Conservation (phyloP, 805 yeast species). For the Cyberlindnera petersonii region DNA sequence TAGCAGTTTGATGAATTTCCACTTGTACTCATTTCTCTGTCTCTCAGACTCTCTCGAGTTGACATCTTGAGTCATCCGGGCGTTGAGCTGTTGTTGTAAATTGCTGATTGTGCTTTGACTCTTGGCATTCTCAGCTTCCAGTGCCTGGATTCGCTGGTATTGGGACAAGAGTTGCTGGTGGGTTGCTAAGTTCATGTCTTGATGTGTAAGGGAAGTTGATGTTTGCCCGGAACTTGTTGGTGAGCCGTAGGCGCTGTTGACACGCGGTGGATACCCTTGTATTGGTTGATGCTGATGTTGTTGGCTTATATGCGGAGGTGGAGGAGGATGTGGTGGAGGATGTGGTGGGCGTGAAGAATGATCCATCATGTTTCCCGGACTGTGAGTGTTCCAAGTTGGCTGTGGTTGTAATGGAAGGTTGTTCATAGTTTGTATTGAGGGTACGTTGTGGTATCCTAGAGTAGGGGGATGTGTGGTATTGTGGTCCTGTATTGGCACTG, state of each 20-base stretch:
- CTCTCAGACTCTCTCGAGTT: background rate
- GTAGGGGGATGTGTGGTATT: no score
- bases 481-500: no score
- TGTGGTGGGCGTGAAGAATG: background rate
- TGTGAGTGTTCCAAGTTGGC: background rate
- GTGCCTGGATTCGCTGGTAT: slow-evolving; percentile 12
- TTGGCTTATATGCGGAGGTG: slow-evolving; percentile 2
- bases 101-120: slow-evolving; percentile 7
- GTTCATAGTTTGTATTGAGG: background rate
- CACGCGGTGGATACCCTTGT: background rate
- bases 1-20: slow-evolving; percentile 19
- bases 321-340: slow-evolving; percentile 4
- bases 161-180: slow-evolving; percentile 19
- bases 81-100: slow-evolving; percentile 13
- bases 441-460: background rate
- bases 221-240: slow-evolving; percentile 1
- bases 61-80: background rate
- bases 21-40: slow-evolving; percentile 15
- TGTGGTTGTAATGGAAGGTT: background rate
- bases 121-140: slow-evolving; percentile 17
- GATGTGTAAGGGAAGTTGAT: slow-evolving; percentile 5
- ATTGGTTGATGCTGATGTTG: slow-evolving; percentile 4
- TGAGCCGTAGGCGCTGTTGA: slow-evolving; percentile 8
- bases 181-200: slow-evolving; percentile 5
- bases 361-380: background rate